Conservation (phyloP, 441 rosid genomes). For the Hura crepitans region DNA sequence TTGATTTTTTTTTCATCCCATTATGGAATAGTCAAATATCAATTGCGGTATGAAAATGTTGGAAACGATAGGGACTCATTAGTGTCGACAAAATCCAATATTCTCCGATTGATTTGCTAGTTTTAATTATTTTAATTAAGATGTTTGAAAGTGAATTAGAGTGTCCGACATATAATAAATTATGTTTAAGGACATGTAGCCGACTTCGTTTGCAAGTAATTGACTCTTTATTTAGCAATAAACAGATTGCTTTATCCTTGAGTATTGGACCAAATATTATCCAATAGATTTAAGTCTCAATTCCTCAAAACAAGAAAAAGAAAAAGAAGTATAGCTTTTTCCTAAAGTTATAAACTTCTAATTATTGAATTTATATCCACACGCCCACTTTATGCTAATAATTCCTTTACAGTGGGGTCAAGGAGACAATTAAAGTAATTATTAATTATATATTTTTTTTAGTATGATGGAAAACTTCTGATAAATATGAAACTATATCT, state of each 20-base stretch:
- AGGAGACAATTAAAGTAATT: background rate
- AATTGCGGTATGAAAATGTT: background rate
- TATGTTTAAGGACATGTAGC: slow-evolving; percentile 26
- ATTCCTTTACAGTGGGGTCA: slow-evolving; percentile 5
- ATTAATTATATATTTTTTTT: background rate
- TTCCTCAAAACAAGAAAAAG: too few species aligned
- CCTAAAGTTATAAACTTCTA: background rate
- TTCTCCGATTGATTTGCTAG: background rate
- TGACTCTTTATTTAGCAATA: slow-evolving; percentile 1
- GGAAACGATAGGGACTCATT: slow-evolving; percentile 8
- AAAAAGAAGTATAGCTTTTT: background rate
- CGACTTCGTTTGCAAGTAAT: slow-evolving; percentile 24
- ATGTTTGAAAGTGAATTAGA: slow-evolving; percentile 17
- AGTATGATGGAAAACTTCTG: too few species aligned
- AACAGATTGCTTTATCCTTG: background rate
- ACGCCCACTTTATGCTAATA: slow-evolving; percentile 20
- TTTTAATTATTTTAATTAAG: slow-evolving; percentile 10
- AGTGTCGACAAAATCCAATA: slow-evolving; percentile 18
- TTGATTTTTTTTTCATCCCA: background rate
- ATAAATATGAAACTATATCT: too few species aligned
- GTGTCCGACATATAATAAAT: slow-evolving; percentile 35
- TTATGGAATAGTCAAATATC: too few species aligned
- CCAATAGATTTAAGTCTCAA: background rate
- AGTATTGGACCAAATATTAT: background rate
- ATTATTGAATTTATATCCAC: slow-evolving; percentile 12